Base-by-base conservation (phyloP, 106 monocot genomes). In the Dioscorea dumetorum region DNA sequence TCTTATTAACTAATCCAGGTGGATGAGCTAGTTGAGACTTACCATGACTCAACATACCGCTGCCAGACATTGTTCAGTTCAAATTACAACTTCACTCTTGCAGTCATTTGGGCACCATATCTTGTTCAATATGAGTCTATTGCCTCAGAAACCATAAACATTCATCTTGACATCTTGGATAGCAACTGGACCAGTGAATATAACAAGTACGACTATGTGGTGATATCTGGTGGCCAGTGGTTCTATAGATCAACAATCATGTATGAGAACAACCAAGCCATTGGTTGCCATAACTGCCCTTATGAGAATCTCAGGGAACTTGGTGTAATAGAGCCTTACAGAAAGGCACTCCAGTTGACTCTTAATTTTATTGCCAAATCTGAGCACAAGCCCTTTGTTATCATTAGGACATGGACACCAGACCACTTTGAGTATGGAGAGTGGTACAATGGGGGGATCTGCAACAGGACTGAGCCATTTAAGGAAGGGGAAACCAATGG, bases 331-430 rank as follows among this genome's bases (percentile, higher is more conserved):
- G 72, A 81, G 17, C 41, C 76, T 6, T 88, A 88, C 49, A 33
- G 69, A 17, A 78, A 60, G 54, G 61, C 61, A 31, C 87, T 91
- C 9, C 6, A 50, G 11, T 63, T 69, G 11, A 57, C 69, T 22
- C 81, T 82, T 58, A 14, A 20, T 5, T 81, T 79, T 58, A 24
- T 87, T 31, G 31, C 63, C 0, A 49, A 65, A 12, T 71, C 78
- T n/a, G 35, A 59, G 34, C 77, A 84, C 76, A 82, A 78, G 72
- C 87, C 84, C 12, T 4, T 70, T 1, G 79, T 87, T 31, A 48
- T 87, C 33, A 81, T 78, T 62, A 74, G 87, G 48, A 91, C 91
- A 15, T 91, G 87, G 79, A 78, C 81, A 4, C 91, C 87, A 0
- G 74, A 79, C 48, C 91, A 91, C 61, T 87, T 84, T 61, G 91